Percentiles rank a stretch among this genome's conserved stretches.
Conservation (phyloP, 2,329 filamentous ascomycete genomes). For the Fusarium pseudonygamai region DNA sequence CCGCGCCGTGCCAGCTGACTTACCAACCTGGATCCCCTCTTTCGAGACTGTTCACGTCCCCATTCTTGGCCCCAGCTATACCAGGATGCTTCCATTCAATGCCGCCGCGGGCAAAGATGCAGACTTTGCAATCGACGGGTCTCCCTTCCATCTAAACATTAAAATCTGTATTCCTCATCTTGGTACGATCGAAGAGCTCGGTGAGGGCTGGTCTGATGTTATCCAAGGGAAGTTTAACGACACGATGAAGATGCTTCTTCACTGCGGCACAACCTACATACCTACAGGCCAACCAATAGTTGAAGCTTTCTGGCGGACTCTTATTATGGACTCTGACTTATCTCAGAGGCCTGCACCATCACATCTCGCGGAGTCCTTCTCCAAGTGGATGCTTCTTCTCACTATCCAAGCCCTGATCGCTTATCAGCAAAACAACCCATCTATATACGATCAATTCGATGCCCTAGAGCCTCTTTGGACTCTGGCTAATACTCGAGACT, state of each 20-base stretch:
- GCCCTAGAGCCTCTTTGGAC: constrained; percentile 33
- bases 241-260: neutral
- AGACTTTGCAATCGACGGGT: neutral
- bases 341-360: neutral
- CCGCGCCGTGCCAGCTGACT: constrained; percentile 1
- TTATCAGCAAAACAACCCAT: constrained; percentile 1
- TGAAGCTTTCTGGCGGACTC: neutral
- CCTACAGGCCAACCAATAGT: neutral
- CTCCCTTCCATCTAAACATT: neutral
- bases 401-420: neutral
- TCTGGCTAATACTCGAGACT: constrained; percentile 33
- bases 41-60: constrained; percentile 33
- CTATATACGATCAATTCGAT: constrained; percentile 29
- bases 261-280: neutral
- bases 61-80: constrained; percentile 6
- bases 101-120: neutral
- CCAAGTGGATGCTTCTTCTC: neutral
- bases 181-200: neutral
- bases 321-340: neutral
- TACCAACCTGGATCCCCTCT: constrained; percentile 37
- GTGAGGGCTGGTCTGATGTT: neutral
- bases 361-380: neutral
- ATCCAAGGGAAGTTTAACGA: neutral
- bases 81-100: neutral
- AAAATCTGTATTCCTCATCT: neutral